Evolutionary conservation across 2,329 filamentous ascomycete genomes (phyloP), one percentile per base, ranked within the genome.

Genomic region (Alternaria consortialis): DNA sequence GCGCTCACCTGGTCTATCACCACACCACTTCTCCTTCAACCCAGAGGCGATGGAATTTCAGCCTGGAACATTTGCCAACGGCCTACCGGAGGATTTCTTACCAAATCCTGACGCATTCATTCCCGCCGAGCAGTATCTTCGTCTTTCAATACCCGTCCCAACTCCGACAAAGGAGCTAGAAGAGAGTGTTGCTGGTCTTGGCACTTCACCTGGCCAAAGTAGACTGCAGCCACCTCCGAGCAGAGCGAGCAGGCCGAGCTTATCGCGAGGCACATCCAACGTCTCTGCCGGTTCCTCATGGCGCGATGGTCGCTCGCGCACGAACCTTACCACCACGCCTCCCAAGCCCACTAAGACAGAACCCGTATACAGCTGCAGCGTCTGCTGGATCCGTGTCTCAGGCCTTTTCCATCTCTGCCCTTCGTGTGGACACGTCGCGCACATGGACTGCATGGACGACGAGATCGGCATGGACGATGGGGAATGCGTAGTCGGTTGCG

Each of bases 341-440:
- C 46, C 66, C 17, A 70, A 67, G 43, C 51, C 60, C n/a, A 27
- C 44, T 11, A 65, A 66, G 40, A 48, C 53, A 2, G 70, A 74
- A 11, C 64, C 67, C 1, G 67, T 74, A 0, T 76, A 76, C 53
- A 73, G 70, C 47, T 80, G 77, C 64, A 74, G 72, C 37, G 76
- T 79, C 37, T 80, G 77, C 60, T 80, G 77, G 77, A 73, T 80
- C 40, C 71, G 72, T 8, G 72, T 80, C 23, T 67, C 64, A 2
- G 77, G 77, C 2, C 68, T 77, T 17, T 77, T 79, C 56, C 72
- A 74, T 31, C 65, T 77, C 1, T 80, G 77, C 40, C 74, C 74
- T 1, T 65, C 70, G 2, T 80, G 77, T 56, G 74, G 76, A 8
- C 76, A 79, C 40, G 69, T 78, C 11, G 76, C 77, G 8, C 77